A percentile compares a stretch with the other conserved stretches of the same genome.
phyloP scores from a whole-genome alignment of 495 filamentous ascomycete genomes.

The Polyplosphaeria fusca region DNA sequence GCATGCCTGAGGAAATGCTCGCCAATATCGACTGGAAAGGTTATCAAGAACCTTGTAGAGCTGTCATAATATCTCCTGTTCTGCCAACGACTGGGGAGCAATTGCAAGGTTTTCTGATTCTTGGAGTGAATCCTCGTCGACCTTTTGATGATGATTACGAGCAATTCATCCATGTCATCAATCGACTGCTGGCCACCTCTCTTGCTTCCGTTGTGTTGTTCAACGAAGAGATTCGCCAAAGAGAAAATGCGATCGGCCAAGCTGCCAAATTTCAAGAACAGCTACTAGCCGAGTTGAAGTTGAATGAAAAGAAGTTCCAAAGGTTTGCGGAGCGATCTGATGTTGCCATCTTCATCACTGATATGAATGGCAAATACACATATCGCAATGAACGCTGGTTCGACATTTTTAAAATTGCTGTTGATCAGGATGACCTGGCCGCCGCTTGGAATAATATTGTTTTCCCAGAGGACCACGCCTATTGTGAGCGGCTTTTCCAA shows the following conservation, averaged over 20 bases:
- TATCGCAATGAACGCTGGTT: conserved; percentile 26
- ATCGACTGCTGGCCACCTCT: conserved; percentile 11
- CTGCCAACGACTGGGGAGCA: conserved; percentile 10
- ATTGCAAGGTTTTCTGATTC: conserved; percentile 23
- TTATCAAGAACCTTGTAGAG: conserved; percentile 14
- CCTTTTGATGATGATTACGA: conserved; percentile 27
- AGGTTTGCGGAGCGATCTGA: conserved; percentile 10
- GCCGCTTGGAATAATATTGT: conserved; percentile 9
- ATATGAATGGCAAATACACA: conserved; percentile 11
- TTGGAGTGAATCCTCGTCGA: conserved; percentile 29
- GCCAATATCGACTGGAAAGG: conserved; percentile 10
- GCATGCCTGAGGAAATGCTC: conserved; percentile 1
- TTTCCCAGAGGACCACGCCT: conserved; percentile 5
- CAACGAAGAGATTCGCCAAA: conserved; percentile 21
- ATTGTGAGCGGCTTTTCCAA: conserved; percentile 8
- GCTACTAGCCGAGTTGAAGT: conserved; percentile 11
- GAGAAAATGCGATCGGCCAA: conserved; percentile 11
- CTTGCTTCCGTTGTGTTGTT: conserved; percentile 25
- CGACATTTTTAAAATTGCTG: conserved; percentile 9
- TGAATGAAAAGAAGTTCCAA: conserved; percentile 14
- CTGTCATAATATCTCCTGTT: conserved; percentile 19
- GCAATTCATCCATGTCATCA: conserved; percentile 18
- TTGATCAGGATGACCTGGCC: neutral
- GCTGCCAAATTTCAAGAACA: conserved; percentile 18
- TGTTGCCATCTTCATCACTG: conserved; percentile 13